phyloP scores from a whole-genome alignment of 1,284 basidiomycete genomes.

The Melampsora medusae region DNA sequence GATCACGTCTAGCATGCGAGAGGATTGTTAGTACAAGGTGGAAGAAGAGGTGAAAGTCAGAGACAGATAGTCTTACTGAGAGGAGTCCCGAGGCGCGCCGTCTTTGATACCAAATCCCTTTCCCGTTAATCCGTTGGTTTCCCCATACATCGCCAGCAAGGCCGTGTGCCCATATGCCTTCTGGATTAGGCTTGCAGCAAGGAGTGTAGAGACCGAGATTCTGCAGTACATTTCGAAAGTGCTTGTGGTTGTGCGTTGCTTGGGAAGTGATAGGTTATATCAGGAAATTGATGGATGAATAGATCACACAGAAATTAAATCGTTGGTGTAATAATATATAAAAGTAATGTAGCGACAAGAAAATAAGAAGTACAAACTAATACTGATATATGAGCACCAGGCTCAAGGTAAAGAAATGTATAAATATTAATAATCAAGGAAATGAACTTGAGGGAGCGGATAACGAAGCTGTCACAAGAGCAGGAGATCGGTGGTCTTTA shows the following conservation, averaged over 20 bases:
- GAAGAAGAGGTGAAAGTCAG: neutral
- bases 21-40: neutral
- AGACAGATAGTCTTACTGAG: neutral
- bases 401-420: neutral
- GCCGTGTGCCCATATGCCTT: conserved; percentile 22
- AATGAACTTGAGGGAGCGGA: neutral
- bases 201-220: neutral
- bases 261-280: neutral
- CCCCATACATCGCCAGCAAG: conserved; percentile 36
- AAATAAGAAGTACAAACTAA: neutral
- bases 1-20: conserved; percentile 11
- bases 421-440: neutral
- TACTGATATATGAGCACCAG: neutral
- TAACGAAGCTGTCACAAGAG: neutral
- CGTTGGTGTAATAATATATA: too few relatives aligned
- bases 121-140: conserved; percentile 37
- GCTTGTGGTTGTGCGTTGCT: neutral
- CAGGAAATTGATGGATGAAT: too few relatives aligned
- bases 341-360: too few relatives aligned
- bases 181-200: neutral
- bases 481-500: neutral
- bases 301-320: too few relatives aligned
- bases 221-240: neutral
- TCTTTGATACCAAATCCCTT: conserved; percentile 29
- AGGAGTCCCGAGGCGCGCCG: conserved; percentile 29